Percentiles rank a stretch among this genome's conserved stretches.
Evolutionary conservation across 2,329 filamentous ascomycete species (phyloP).

Genomic region (Metarhizium sp.): DNA sequence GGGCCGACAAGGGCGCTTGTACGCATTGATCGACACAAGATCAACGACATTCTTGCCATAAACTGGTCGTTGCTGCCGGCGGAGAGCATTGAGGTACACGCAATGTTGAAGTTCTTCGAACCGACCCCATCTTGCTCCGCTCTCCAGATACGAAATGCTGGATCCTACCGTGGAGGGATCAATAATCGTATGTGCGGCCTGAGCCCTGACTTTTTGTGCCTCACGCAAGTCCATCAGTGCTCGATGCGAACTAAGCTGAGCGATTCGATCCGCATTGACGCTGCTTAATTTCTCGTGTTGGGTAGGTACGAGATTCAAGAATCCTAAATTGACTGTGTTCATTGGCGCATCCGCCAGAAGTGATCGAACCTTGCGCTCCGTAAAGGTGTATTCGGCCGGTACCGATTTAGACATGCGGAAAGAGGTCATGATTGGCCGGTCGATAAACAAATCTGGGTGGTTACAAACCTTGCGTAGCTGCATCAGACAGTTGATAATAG

Average conservation of each 20-base stretch:
- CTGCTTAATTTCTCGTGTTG: constrained; percentile 57
- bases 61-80: constrained; percentile 70
- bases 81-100: constrained; percentile 70
- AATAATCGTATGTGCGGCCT: constrained; percentile 42
- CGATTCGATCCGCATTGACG: constrained; percentile 42
- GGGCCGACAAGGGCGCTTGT: constrained; percentile 48
- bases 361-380: constrained; percentile 58
- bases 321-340: constrained; percentile 58
- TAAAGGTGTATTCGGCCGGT: constrained; percentile 61
- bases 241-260: constrained; percentile 60
- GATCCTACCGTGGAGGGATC: constrained; percentile 61
- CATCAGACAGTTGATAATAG: constrained; percentile 98
- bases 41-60: constrained; percentile 77
- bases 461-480: constrained; percentile 97
- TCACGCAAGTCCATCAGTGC: constrained; percentile 63
- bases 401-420: constrained; percentile 84
- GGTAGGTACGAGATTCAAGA: constrained; percentile 70
- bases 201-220: constrained; percentile 54
- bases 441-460: constrained; percentile 93
- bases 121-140: constrained; percentile 55
- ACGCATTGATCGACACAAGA: constrained; percentile 55
- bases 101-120: constrained; percentile 74
- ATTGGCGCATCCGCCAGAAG: constrained; percentile 55
- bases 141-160: constrained; percentile 64
- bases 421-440: constrained; percentile 91